Conservation (phyloP, 2,329 filamentous ascomycete genomes). For the Penicillium janthinellum region DNA sequence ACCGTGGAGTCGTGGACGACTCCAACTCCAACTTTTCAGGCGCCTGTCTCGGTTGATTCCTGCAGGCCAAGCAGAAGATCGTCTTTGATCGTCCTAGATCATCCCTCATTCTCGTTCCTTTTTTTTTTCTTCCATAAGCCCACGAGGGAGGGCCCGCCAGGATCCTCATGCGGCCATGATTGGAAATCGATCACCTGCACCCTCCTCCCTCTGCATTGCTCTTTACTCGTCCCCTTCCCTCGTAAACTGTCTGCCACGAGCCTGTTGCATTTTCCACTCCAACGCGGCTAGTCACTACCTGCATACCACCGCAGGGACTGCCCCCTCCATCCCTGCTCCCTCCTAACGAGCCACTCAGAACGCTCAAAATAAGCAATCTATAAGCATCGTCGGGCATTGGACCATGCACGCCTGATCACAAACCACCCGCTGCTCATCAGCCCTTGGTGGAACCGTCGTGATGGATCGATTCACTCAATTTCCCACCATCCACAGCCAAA, state of each 20-base stretch:
- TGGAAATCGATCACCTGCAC: conserved; percentile 5
- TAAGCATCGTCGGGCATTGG: conserved; percentile 13
- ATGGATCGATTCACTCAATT: conserved; percentile 32
- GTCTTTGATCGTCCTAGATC: neutral
- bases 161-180: conserved; percentile 1
- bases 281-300: conserved; percentile 16
- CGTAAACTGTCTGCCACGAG: conserved; percentile 13
- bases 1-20: neutral
- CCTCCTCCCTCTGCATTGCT: conserved; percentile 1
- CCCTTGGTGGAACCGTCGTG: neutral
- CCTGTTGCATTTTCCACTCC: neutral
- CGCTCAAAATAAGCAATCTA: conserved; percentile 22
- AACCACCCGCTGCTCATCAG: neutral
- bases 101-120: neutral
- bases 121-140: neutral
- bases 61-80: neutral
- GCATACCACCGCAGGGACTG: conserved; percentile 9
- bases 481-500: conserved; percentile 16
- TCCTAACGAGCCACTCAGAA: conserved; percentile 22
- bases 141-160: neutral
- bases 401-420: conserved; percentile 16
- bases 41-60: conserved; percentile 21
- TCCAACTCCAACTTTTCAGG: conserved; percentile 11
- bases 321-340: neutral
- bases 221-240: neutral